Conservation (phyloP, 768 basidiomycete species). For the Infundibulicybe gibba region DNA sequence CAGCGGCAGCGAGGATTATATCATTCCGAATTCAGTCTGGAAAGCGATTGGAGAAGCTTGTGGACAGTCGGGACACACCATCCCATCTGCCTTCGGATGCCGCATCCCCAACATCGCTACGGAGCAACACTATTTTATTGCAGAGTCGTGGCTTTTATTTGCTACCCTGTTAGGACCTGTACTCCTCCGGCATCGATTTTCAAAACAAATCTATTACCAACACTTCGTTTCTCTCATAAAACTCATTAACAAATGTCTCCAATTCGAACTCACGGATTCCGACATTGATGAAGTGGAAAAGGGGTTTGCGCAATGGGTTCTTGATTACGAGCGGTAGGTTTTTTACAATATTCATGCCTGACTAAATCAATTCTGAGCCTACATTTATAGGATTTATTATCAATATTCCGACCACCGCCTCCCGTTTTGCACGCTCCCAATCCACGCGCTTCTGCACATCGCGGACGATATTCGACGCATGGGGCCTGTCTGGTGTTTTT, state of each 20-base stretch:
- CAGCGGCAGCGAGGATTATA: conserved; percentile 16
- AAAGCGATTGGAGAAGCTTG: conserved; percentile 25
- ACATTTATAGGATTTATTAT: too few relatives aligned
- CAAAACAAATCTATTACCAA: conserved; percentile 19
- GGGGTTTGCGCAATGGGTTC: conserved; percentile 25
- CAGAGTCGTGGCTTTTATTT: conserved; percentile 29
- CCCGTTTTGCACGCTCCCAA: too few relatives aligned
- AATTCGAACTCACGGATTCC: conserved; percentile 15
- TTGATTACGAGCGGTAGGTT: conserved; percentile 23
- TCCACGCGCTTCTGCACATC: too few relatives aligned
- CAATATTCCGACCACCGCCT: too few relatives aligned
- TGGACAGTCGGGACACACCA: conserved; percentile 16
- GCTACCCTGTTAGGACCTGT: conserved; percentile 22
- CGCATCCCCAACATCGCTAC: conserved; percentile 19
- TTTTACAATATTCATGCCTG: too few relatives aligned
- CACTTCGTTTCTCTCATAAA: conserved; percentile 28
- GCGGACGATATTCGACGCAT: too few relatives aligned
- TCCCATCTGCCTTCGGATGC: conserved; percentile 24
- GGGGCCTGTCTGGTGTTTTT: too few relatives aligned
- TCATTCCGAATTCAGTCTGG: conserved; percentile 18
- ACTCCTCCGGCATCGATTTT: conserved; percentile 20
- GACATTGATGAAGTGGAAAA: conserved; percentile 15
- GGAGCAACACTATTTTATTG: conserved; percentile 18
- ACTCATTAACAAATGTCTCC: conserved; percentile 24
- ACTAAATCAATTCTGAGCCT: too few relatives aligned